A percentile compares a stretch with the other conserved stretches of the same genome.
Conservation (phyloP, 2,329 filamentous ascomycete species). For the Hypocreales sp. region DNA sequence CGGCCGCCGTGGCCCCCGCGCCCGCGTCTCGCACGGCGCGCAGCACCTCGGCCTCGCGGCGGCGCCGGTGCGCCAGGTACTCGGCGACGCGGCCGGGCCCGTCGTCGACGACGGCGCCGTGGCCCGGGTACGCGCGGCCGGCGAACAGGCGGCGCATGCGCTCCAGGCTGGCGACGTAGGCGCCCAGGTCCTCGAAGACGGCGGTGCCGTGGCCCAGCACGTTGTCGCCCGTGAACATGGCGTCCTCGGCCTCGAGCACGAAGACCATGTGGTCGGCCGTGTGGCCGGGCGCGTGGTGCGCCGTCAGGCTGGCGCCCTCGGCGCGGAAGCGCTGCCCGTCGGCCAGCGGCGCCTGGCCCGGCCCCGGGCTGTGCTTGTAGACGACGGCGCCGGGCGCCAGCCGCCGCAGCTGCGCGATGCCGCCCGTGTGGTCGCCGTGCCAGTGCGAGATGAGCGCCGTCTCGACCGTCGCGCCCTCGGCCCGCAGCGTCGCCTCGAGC, state of each 20-base stretch:
- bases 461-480: slow-evolving; percentile 55
- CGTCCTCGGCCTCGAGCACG: slow-evolving; percentile 60
- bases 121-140: slow-evolving; percentile 71
- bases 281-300: slow-evolving; percentile 51
- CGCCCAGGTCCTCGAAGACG: slow-evolving; percentile 62
- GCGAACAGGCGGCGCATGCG: slow-evolving; percentile 51
- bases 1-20: no score
- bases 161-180: slow-evolving; percentile 54
- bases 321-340: slow-evolving; percentile 39
- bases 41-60: slow-evolving; percentile 67
- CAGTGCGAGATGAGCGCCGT: slow-evolving; percentile 73
- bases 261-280: slow-evolving; percentile 72
- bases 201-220: slow-evolving; percentile 76
- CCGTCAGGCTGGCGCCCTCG: slow-evolving; percentile 50
- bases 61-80: slow-evolving; percentile 68
- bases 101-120: slow-evolving; percentile 65
- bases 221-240: slow-evolving; percentile 82
- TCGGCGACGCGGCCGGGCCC: slow-evolving; percentile 58
- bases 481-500: slow-evolving; percentile 46
- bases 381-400: slow-evolving; percentile 48
- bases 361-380: slow-evolving; percentile 48
- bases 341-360: slow-evolving; percentile 25
- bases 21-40: no score
- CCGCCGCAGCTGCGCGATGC: slow-evolving; percentile 52
- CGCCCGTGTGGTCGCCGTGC: slow-evolving; percentile 76